These are phyloP conservation scores for Naganishia sp. DNA, from an alignment of 1,284 basidiomycete species.

Conservation along the genomic window DNA sequence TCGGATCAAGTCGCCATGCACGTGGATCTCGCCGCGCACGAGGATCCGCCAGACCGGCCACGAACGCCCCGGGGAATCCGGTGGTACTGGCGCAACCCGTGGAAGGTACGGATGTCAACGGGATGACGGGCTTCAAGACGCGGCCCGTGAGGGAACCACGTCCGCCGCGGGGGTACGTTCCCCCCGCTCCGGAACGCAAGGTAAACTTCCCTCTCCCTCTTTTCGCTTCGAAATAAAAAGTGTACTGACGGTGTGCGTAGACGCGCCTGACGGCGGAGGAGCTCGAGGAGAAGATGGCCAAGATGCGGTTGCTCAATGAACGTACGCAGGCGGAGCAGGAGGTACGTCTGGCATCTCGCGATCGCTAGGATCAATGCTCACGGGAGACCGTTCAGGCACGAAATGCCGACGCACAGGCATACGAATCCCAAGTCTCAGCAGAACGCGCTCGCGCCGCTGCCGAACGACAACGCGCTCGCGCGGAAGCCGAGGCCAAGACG, in stretches of 20 bases:
- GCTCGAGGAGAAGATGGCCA: constrained; percentile 34
- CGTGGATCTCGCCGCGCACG: background rate
- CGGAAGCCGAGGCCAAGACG: constrained; percentile 25
- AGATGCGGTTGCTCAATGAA: constrained; percentile 32
- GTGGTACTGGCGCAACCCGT: constrained; percentile 4
- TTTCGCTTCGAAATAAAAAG: background rate
- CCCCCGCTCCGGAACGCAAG: constrained; percentile 26
- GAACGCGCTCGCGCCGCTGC: constrained; percentile 6
- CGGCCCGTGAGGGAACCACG: constrained; percentile 8
- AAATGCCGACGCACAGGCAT: constrained; percentile 22
- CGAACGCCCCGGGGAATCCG: background rate
- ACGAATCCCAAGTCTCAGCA: constrained; percentile 13
- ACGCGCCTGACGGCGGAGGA: constrained; percentile 27
- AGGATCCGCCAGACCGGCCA: background rate
- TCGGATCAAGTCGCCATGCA: constrained; percentile 12
- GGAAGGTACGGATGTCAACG: constrained; percentile 2
- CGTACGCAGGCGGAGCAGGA: constrained; percentile 26
- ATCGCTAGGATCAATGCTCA: too few species aligned
- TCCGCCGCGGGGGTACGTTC: constrained; percentile 22
- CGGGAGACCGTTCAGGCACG: background rate
- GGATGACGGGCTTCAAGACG: constrained; percentile 18
- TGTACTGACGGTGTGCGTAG: constrained; percentile 5
- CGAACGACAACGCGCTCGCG: constrained; percentile 13
- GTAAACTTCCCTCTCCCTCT: background rate
- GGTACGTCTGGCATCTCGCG: background rate